Evolutionary conservation across 2,329 filamentous ascomycete species (phyloP).

Genomic region (Stagonosporopsis chrysanthemi): DNA sequence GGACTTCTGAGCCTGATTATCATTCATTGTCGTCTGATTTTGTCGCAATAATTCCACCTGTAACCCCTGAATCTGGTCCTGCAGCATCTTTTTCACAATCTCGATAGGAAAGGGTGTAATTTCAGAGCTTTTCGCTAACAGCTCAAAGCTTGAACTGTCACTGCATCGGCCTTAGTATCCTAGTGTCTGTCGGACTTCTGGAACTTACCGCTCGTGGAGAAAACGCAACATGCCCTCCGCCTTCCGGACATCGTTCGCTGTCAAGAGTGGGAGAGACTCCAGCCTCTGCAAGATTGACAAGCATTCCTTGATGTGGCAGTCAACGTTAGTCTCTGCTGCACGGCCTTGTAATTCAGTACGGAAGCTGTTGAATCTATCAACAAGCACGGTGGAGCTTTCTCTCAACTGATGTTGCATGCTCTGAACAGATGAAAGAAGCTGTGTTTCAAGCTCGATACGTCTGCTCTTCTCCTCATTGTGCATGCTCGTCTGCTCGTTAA

Average conservation of each 20-base stretch:
- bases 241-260: conserved; percentile 29
- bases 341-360: conserved; percentile 11
- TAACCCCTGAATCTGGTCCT: conserved; percentile 27
- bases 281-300: conserved; percentile 27
- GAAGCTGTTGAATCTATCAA: background rate
- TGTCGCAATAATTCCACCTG: conserved; percentile 29
- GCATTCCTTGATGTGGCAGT: conserved; percentile 27
- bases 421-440: conserved; percentile 27
- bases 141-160: conserved; percentile 16
- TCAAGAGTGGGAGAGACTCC: conserved; percentile 26
- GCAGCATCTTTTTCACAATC: conserved; percentile 21
- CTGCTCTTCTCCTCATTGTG: conserved; percentile 33
- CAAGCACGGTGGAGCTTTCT: conserved; percentile 24
- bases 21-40: conserved; percentile 28
- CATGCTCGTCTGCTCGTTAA: conserved; percentile 22
- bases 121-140: conserved; percentile 13
- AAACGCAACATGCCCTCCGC: conserved; percentile 34
- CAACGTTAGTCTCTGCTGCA: background rate
- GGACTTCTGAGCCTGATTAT: conserved; percentile 18
- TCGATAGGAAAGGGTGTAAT: conserved; percentile 5
- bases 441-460: conserved; percentile 30
- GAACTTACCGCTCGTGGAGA: conserved; percentile 31
- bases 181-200: too few species aligned
- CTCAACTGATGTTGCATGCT: conserved; percentile 25
- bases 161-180: background rate